These are phyloP conservation scores for Fomitopsis pulvina DNA, from an alignment of 768 basidiomycete genomes.

Conservation along the genomic window DNA sequence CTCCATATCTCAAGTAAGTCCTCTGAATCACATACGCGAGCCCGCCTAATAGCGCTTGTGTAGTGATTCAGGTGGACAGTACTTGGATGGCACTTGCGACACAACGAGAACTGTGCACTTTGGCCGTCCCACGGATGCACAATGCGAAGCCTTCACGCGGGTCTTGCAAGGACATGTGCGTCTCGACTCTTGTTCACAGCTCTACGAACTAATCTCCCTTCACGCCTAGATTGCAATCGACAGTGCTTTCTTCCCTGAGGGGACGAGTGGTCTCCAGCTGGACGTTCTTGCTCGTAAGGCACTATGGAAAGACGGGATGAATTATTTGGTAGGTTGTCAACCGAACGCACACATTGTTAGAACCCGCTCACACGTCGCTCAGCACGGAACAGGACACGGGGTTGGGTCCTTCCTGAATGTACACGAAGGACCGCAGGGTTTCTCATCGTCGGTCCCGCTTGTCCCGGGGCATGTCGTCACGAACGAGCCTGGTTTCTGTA, in stretches of 20 bases:
- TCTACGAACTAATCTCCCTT: background rate
- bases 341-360: background rate
- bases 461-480: conserved; percentile 86
- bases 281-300: conserved; percentile 88
- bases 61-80: conserved; percentile 91
- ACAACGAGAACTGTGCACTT: conserved; percentile 82
- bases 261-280: conserved; percentile 75
- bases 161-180: conserved; percentile 95
- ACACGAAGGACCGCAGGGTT: conserved; percentile 80
- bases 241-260: conserved; percentile 83
- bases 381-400: conserved; percentile 93
- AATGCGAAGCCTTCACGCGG: conserved; percentile 87
- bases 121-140: conserved; percentile 78
- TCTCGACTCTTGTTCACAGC: conserved; percentile 16
- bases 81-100: conserved; percentile 85
- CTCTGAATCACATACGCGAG: background rate
- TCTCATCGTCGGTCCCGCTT: conserved; percentile 63
- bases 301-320: conserved; percentile 80
- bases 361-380: background rate
- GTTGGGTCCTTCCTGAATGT: conserved; percentile 83
- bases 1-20: conserved; percentile 85
- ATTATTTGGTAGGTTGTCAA: conserved; percentile 54
- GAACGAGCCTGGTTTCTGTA: conserved; percentile 92
- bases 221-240: conserved; percentile 78
- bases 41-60: conserved; percentile 6